Percentiles rank a stretch among this genome's conserved stretches.
These are phyloP conservation scores for Populus nigra DNA, from an alignment of 345 rosid genomes.

Conservation along the genomic window DNA sequence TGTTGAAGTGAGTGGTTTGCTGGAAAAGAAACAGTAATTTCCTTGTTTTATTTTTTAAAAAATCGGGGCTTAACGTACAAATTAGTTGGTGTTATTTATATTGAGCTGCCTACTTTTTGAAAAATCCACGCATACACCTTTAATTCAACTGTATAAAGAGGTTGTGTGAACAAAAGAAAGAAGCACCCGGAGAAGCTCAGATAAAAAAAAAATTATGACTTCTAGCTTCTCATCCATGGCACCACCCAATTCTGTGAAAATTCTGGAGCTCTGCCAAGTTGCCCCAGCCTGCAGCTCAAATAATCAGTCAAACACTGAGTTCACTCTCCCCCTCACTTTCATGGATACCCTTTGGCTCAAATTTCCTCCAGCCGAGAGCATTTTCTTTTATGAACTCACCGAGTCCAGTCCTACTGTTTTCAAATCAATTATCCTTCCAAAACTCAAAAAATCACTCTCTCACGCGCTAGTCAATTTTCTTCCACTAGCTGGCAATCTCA, in stretches of 20 bases:
- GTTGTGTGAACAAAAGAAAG: too few species aligned
- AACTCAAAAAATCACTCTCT: constrained; percentile 13
- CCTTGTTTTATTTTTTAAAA: too few species aligned
- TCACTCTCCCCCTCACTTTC: constrained; percentile 20
- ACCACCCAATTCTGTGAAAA: not conserved
- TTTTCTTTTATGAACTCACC: constrained; percentile 12
- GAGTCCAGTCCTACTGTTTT: not conserved
- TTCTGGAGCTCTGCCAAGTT: constrained; percentile 3
- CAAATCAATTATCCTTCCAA: constrained; percentile 2
- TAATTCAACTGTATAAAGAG: too few species aligned
- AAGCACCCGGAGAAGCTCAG: too few species aligned
- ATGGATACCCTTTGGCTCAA: constrained; percentile 11
- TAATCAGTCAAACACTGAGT: not conserved
- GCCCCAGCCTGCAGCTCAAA: not conserved
- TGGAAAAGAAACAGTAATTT: too few species aligned
- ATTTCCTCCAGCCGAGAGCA: constrained; percentile 6
- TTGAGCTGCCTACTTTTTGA: too few species aligned
- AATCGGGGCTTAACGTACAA: too few species aligned
- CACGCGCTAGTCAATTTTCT: constrained; percentile 6
- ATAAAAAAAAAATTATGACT: not conserved
- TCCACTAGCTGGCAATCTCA: constrained; percentile 16
- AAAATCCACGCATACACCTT: too few species aligned
- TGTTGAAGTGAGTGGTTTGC: too few species aligned
- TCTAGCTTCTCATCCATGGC: not conserved
- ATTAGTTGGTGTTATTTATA: too few species aligned